Base-by-base conservation (phyloP, 306 rosid genomes). In the Gastrolobium villosum region DNA sequence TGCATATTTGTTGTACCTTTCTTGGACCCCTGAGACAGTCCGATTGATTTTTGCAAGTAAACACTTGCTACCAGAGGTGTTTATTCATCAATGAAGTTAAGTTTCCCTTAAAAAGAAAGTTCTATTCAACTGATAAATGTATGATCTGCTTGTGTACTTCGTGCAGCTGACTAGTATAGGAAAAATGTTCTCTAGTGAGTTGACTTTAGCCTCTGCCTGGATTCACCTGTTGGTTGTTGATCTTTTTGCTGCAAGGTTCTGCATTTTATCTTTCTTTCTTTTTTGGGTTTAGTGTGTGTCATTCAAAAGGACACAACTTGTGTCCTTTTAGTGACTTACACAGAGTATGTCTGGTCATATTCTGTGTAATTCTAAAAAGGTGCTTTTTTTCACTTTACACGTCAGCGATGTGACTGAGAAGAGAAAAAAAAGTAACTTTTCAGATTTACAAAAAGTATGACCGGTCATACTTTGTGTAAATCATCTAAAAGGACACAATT, bases 201-300 rank as follows among this genome's bases (percentile, higher is more conserved):
- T 95, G 89, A 93, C 98, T 69, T 71, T 95, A 52, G 97, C 98
- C 75, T 93, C 99, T 84, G 98, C 99, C 10, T 95, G 99, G 99
- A 95, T 92, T 84, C 99, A 92, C 82, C 88, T 91, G 81, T 73
- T 95, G 88, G 92, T 78, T 85, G 92, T 93, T 10, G 97, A 93
- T 89, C 96, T 95, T 57, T 95, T 91, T 85, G 98, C 98, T 48
- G 99, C 98, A 79, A 93, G 99, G 99, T 93, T 56, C 31, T 63
- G 61, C 67, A 71, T 74, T 76, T 64, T 61, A 40, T 41, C 48
- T 57, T 68, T 72, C 56, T 59, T 72, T 3, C 61, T 49, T 10
- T n/a, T n/a, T n/a, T n/a, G n/a, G n/a, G n/a, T n/a, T n/a, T n/a
- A n/a, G n/a, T n/a, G n/a, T n/a, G n/a, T n/a, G n/a, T n/a, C n/a